These are phyloP conservation scores for Yamadazyma sp. DNA, from an alignment of 805 yeast genomes.

Conservation along the genomic window DNA sequence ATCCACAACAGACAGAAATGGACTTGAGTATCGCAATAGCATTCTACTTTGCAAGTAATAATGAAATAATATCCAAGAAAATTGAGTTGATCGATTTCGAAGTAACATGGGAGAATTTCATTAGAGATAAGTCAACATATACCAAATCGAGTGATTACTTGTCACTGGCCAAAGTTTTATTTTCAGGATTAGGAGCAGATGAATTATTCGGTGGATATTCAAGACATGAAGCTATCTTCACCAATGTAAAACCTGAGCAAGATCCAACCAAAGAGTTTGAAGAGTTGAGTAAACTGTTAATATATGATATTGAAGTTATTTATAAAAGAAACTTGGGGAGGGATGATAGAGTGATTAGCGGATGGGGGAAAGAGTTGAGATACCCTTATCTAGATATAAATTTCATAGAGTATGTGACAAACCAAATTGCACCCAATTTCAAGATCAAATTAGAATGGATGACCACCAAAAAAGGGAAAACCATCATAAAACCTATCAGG, in stretches of 20 bases:
- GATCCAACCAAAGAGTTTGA: conserved; percentile 22
- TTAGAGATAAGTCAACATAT: conserved; percentile 9
- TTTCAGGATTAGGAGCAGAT: conserved; percentile 97
- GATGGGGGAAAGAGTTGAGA: conserved; percentile 86
- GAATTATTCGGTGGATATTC: conserved; percentile 96
- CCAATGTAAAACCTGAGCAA: conserved; percentile 16
- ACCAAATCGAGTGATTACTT: conserved; percentile 25
- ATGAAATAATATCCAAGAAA: conserved; percentile 19
- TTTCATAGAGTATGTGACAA: conserved; percentile 51
- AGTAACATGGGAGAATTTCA: conserved; percentile 18
- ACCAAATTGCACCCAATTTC: conserved; percentile 46
- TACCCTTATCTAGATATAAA: conserved; percentile 77
- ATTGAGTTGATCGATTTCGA: conserved; percentile 12
- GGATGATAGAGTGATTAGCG: conserved; percentile 83
- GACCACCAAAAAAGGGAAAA: conserved; percentile 25
- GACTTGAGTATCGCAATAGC: conserved; percentile 95
- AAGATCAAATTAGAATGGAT: conserved; percentile 35
- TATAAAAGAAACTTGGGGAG: conserved; percentile 81
- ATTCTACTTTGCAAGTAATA: conserved; percentile 83
- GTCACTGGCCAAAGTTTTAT: conserved; percentile 63
- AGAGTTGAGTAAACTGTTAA: conserved; percentile 56
- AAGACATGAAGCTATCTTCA: conserved; percentile 61
- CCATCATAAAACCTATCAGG: conserved; percentile 22
- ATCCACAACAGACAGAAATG: conserved; percentile 89
- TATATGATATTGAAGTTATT: conserved; percentile 67